Percentiles rank a stretch among this genome's conserved stretches.
Conservation (phyloP, 805 yeast genomes). For the Yarrowia phangngaensis region DNA sequence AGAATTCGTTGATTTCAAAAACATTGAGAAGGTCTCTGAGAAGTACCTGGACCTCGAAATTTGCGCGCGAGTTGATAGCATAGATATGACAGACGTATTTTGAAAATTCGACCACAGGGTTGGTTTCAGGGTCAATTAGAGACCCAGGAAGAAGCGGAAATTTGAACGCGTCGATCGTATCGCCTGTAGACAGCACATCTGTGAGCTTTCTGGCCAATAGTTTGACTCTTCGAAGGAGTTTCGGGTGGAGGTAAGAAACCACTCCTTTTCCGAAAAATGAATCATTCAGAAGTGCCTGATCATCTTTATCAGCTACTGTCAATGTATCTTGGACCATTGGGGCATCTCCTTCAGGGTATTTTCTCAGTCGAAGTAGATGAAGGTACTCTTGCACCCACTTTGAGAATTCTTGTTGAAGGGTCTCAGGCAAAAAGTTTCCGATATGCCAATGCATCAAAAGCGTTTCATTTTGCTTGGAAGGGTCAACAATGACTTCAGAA, state of each 20-base stretch:
- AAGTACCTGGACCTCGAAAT: slow-evolving; percentile 67
- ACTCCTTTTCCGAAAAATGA: slow-evolving; percentile 39
- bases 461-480: slow-evolving; percentile 31
- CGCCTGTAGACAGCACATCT: slow-evolving; percentile 66
- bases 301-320: slow-evolving; percentile 11
- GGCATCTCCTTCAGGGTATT: slow-evolving; percentile 42
- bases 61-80: slow-evolving; percentile 58
- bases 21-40: slow-evolving; percentile 68
- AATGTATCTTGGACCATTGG: neutral
- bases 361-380: slow-evolving; percentile 58
- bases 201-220: slow-evolving; percentile 65
- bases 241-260: slow-evolving; percentile 52
- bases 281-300: slow-evolving; percentile 32
- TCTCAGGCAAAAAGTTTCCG: slow-evolving; percentile 63
- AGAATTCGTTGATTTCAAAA: slow-evolving; percentile 81
- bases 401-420: slow-evolving; percentile 76
- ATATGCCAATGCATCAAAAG: slow-evolving; percentile 76
- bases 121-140: slow-evolving; percentile 47
- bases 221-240: slow-evolving; percentile 62
- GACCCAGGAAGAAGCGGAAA: slow-evolving; percentile 80
- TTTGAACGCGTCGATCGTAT: slow-evolving; percentile 58
- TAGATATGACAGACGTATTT: slow-evolving; percentile 72
- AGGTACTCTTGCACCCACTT: slow-evolving; percentile 70
- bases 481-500: slow-evolving; percentile 31
- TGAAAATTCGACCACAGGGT: slow-evolving; percentile 76